Evolutionary conservation across 1,284 basidiomycete genomes (phyloP), one percentile per base, ranked within the genome.

Genomic region (Cystobasidium slooffiae): DNA sequence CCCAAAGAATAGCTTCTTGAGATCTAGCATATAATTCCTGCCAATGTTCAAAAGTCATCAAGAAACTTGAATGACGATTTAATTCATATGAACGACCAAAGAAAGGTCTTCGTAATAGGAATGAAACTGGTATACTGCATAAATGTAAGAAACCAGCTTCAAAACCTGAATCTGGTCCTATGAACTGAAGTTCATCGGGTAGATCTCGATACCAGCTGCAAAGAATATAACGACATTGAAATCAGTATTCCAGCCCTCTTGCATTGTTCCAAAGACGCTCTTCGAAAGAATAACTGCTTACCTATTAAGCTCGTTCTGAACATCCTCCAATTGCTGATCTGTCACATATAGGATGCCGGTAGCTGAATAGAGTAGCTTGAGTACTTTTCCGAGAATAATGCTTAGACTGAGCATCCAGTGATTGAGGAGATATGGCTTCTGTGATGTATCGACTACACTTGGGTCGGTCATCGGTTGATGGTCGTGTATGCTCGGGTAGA

Each of bases 21-120:
- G 91, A 91, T 80, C 91, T 85, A 31, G 84, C 80, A 62, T 93
- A 88, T 67, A 97, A 86, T 61, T 85, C 84, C 47, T 86, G 87
- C 93, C 93, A 97, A 74, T 89, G 87, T 78, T 90, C 88, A 58
- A 91, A 87, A 1, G 90, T 92, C 76, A 96, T 85, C 39, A 87
- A 87, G 79, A 97, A 91, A 80, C 90, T 92, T 80, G 87, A 81
- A 93, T 93, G 12, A 87, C 87, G 16, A 92, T 93, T 81, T 89
- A 92, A 39, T 88, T 87, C 75, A 83, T 95, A 94, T 75, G 91
- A 92, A 81, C 96, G 92, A 68, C 94, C 88, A 91, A 96, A 94
- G 84, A 97, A 97, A 20, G 95, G 80, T 16, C 80, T 76, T 20
- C 76, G 77, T 63, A 79, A 83, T 52, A 86, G 81, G 78, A 85